phyloP scores from a whole-genome alignment of 257 asterid genomes.

The Coffea canephora region DNA sequence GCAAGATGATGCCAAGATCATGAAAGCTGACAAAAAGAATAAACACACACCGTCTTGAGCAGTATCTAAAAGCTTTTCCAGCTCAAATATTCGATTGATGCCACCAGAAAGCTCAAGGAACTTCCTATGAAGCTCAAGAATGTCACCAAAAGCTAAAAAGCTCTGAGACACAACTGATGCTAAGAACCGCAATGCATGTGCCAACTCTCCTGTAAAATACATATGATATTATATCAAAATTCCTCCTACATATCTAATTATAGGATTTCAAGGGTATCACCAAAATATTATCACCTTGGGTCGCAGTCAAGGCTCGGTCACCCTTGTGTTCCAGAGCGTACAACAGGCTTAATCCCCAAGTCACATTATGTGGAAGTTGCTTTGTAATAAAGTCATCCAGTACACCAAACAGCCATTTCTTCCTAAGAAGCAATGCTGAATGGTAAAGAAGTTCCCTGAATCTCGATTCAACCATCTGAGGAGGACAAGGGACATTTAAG shows the following conservation, averaged over 20 bases:
- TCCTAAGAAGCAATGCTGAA: conserved; percentile 75
- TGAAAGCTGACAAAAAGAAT: conserved; percentile 1
- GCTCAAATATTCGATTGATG: conserved; percentile 82
- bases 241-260: background rate
- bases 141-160: conserved; percentile 99
- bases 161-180: conserved; percentile 99
- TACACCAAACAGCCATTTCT: conserved; percentile 90
- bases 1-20: background rate
- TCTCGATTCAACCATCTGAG: conserved; percentile 91
- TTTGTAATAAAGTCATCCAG: conserved; percentile 91
- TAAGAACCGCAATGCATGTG: conserved; percentile 91
- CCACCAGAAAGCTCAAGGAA: conserved; percentile 98
- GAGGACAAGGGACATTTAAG: conserved; percentile 11
- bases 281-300: conserved; percentile 71
- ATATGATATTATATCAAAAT: background rate
- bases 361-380: conserved; percentile 98
- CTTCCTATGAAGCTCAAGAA: conserved; percentile 91
- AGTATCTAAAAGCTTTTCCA: conserved; percentile 87
- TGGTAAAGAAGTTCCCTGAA: conserved; percentile 74
- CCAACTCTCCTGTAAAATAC: conserved; percentile 75
- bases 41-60: conserved; percentile 71
- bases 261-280: background rate
- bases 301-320: conserved; percentile 87
- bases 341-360: conserved; percentile 96
- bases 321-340: conserved; percentile 97